Base-by-base conservation (phyloP, 2,329 filamentous ascomycete genomes). In the Fusarium dimerum region DNA sequence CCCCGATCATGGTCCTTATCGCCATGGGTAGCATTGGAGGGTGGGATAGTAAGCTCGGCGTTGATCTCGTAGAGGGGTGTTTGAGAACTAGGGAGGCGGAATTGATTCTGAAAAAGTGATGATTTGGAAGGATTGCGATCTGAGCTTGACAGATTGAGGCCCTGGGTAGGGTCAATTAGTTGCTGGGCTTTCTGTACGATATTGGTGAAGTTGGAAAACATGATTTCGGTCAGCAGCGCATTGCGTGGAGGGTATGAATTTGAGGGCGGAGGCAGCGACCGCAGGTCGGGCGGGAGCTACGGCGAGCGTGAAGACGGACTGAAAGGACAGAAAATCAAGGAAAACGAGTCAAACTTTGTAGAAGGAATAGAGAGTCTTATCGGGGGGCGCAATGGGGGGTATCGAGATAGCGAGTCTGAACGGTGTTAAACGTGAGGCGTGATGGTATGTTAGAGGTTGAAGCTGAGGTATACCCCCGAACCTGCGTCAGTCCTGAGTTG, bases 121-220 rank as follows among this genome's bases (percentile, higher is more conserved):
- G 92, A 86, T 77, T 97, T 97, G 68, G 92, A 93, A 45, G 92
- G 92, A 70, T 90, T 88, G 58, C 83, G 84, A 73, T 94, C 90
- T 53, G 87, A 84, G 66, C 86, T 83, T 62, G 87, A 85, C 54
- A 90, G 81, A 61, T 86, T 84, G 59, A 89, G 78, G 68, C 89
- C 86, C 71, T 91, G 86, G 60, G 89, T 89, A 48, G 92, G 90
- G 73, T 97, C 93, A 76, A 97, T 95, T 75, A 96, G 81, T 75
- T 92, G 90, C 80, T 96, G 92, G 63, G 92, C 92, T 82, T 93
- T 96, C 75, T 96, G 92, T 67, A 97, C 92, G 73, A 97, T 87
- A 74, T 84, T 93, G 65, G 89, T 79, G 60, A 85, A 71, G 72
- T 80, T 83, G 73, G 76, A 81, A 71, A 84, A 80, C 81, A 84